Base-by-base conservation (phyloP, 2,329 filamentous ascomycete genomes). In the Talaromyces sp. region DNA sequence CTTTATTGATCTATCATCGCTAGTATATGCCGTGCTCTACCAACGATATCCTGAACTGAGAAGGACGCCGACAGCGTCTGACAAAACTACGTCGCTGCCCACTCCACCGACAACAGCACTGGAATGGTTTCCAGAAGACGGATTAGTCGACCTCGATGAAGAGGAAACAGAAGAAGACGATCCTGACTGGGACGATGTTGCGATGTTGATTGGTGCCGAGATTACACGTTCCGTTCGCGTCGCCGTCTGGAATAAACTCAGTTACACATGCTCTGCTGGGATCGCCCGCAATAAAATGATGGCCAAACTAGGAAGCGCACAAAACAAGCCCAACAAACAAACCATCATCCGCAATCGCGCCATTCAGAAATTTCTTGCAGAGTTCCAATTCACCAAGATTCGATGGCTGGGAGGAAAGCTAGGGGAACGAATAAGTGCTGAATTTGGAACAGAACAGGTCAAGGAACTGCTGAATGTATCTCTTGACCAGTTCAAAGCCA, bases 111-210 rank as follows among this genome's bases (percentile, higher is more conserved):
- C 84, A 0, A 90, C 89, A 1, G 90, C 88, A 0, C 78, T 97
- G 19, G 89, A 96, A 74, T 97, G 93, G 93, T 82, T 89, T 67
- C 86, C 89, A 0, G 74, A 75, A 54, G 92, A 97, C 79, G 90
- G 88, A n/a, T 80, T 96, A 63, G 83, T 96, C 17, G 92, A 93
- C 73, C 81, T 97, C 58, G 89, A 95, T 69, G 83, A 87, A 45
- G 82, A 83, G 27, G 86, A 93, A 67, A 86, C 86, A 11, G 93
- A 96, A 76, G 85, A 89, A 22, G 85, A 90, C 70, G 90, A 96
- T 72, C 92, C 92, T 0, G 95, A 99, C 78, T 99, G 95, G 95
- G 94, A 99, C 76, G 95, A 99, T 80, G 85, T 98, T 69, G 90
- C 87, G 17, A 90, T 96, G 74, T 83, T 92, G 35, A 87, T 97